phyloP scores from a whole-genome alignment of 345 rosid genomes.

The Trapa bicornis region DNA sequence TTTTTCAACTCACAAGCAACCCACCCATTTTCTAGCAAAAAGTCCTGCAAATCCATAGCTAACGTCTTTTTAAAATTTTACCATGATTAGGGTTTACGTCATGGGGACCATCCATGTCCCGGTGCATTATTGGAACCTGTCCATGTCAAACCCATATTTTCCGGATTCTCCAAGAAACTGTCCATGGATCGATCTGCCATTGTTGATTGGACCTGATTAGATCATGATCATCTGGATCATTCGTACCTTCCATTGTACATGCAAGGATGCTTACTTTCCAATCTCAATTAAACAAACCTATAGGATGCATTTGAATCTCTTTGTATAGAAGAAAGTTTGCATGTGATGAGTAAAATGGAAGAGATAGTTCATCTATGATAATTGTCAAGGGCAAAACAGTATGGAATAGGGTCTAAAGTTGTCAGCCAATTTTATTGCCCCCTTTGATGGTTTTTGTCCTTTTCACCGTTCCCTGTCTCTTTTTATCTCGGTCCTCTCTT shows the following conservation, averaged over 20 bases:
- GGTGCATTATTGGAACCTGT: too few relatives aligned
- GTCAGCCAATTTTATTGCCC: not conserved
- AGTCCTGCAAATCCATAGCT: not conserved
- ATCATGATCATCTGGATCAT: too few relatives aligned
- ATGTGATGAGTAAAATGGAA: too few relatives aligned
- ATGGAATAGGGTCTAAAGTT: slow-evolving; percentile 4
- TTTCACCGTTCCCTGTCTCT: slow-evolving; percentile 9
- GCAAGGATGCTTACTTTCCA: not conserved
- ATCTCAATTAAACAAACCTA: not conserved
- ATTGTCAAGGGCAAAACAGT: not conserved
- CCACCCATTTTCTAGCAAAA: not conserved
- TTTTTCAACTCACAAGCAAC: not conserved
- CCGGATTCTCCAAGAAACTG: not conserved
- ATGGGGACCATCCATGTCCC: too few relatives aligned
- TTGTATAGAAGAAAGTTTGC: too few relatives aligned
- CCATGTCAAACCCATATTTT: too few relatives aligned
- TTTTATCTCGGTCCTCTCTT: slow-evolving; percentile 10
- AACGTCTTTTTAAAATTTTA: too few relatives aligned
- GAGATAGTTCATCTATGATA: slow-evolving; percentile 3
- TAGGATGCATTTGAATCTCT: not conserved
- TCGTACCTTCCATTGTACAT: too few relatives aligned
- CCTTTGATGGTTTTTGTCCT: slow-evolving; percentile 3
- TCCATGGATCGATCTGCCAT: not conserved
- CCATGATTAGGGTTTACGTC: too few relatives aligned
- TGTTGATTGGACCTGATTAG: too few relatives aligned